A percentile compares a stretch with the other conserved stretches of the same genome.
Conservation (phyloP, 345 rosid genomes). For the Hibiscus tridactylites region DNA sequence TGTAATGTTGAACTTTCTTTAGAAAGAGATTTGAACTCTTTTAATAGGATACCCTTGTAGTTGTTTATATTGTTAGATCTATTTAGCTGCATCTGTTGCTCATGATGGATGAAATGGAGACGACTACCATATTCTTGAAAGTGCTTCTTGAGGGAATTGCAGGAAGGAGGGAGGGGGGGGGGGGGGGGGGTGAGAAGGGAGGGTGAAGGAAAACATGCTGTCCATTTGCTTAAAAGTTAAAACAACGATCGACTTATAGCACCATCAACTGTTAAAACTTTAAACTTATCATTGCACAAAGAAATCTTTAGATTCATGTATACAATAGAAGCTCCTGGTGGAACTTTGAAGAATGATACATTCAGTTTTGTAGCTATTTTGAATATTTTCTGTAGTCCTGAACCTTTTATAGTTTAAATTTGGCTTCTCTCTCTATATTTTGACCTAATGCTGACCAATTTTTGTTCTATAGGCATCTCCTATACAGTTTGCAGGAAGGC, state of each 20-base stretch:
- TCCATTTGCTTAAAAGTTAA: not conserved
- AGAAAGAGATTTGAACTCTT: not conserved
- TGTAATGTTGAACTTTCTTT: not conserved
- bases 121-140: too few species aligned
- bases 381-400: not conserved
- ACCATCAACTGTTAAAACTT: not conserved
- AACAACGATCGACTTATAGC: not conserved
- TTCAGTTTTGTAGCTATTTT: not conserved
- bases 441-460: not conserved
- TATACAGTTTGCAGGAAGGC: conserved; percentile 77
- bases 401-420: not conserved
- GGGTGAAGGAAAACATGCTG: not conserved
- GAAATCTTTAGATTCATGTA: not conserved
- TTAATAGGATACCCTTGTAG: not conserved
- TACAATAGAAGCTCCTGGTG: not conserved
- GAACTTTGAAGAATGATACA: not conserved
- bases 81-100: not conserved
- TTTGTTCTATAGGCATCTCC: conserved; percentile 66
- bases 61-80: not conserved
- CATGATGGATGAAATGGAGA: conserved; percentile 2
- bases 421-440: not conserved
- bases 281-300: not conserved
- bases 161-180: not conserved
- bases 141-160: not conserved
- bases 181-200: too few species aligned